Evolutionary conservation across 2,329 filamentous ascomycete genomes (phyloP), one percentile per base, ranked within the genome.

Genomic region (Aureobasidium musti): DNA sequence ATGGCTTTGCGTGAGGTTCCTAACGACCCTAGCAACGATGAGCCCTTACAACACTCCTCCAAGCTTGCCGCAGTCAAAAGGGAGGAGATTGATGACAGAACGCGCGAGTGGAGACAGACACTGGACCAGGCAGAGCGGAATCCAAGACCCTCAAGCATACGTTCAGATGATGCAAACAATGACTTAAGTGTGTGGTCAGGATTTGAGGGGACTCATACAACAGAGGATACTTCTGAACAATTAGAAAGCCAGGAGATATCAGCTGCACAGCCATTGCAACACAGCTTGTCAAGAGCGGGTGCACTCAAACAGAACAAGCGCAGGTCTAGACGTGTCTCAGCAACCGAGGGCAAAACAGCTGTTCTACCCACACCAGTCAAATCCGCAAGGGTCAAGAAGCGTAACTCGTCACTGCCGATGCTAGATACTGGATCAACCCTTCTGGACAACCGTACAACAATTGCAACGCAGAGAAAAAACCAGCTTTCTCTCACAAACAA

Each of bases 101-200:
- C 92, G 1, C 96, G 96, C 70, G 94, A 98, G 78, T 98, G 94
- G 94, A 92, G 92, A 0, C 97, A 97, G 76, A 92, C 97, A 76
- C 82, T 97, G 13, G 87, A 88, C 69, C 81, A 85, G 49, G 92
- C 94, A 7, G 93, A 97, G 26, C 56, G 23, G 4, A 41, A 60
- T 5, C 23, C n/a, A 39, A 69, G 70, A 21, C 68, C 70, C 11
- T 74, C 76, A 3, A 71, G 49, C 26, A n/a, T n/a, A n/a, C 49
- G 8, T n/a, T 33, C 49, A 28, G 30, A 72, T 70, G 49, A 37
- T 14, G n/a, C 17, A 21, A 50, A 54, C n/a, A 37, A 64, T 19
- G 21, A 33, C 4, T 11, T 23, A 45, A 64, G 37, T n/a, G 21
- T 54, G 10, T 64, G 61, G 61, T 45, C 37, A 33, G 61, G 37